These are phyloP conservation scores for Tetradesmus lagerheimii DNA, from an alignment of 139 green algal species.

Conservation along the genomic window DNA sequence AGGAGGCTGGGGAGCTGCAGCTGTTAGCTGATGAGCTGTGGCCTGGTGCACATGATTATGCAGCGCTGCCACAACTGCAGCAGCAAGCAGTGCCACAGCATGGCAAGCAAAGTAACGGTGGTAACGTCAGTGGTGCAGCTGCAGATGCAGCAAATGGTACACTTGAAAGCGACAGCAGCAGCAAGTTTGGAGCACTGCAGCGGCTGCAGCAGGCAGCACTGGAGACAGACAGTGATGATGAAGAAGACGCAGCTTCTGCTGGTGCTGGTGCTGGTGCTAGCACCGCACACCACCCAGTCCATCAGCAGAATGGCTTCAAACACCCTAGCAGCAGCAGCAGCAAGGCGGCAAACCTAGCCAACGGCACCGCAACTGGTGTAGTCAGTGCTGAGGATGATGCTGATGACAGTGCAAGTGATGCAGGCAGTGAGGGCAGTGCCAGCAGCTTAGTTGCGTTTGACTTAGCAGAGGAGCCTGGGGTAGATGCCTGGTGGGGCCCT, in stretches of 20 bases:
- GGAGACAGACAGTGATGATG: conserved; percentile 44
- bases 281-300: not conserved
- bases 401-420: not conserved
- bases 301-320: conserved; percentile 2
- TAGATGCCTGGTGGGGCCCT: conserved; percentile 53
- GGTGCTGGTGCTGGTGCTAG: not conserved
- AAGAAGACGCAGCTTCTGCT: conserved; percentile 4
- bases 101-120: not conserved
- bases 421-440: conserved; percentile 7
- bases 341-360: not conserved
- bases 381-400: not conserved
- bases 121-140: not conserved
- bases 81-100: not conserved
- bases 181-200: not conserved
- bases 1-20: conserved; percentile 50
- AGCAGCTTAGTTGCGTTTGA: conserved; percentile 37
- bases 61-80: conserved; percentile 6
- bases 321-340: conserved; percentile 34
- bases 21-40: conserved; percentile 69
- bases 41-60: conserved; percentile 45
- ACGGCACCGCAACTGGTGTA: not conserved
- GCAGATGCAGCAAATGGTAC: not conserved
- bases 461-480: conserved; percentile 51
- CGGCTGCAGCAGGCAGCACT: not conserved
- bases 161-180: not conserved